Evolutionary conservation across 2,329 filamentous ascomycete genomes (phyloP).

Genomic region (Tolypocladium ophioglossoides): DNA sequence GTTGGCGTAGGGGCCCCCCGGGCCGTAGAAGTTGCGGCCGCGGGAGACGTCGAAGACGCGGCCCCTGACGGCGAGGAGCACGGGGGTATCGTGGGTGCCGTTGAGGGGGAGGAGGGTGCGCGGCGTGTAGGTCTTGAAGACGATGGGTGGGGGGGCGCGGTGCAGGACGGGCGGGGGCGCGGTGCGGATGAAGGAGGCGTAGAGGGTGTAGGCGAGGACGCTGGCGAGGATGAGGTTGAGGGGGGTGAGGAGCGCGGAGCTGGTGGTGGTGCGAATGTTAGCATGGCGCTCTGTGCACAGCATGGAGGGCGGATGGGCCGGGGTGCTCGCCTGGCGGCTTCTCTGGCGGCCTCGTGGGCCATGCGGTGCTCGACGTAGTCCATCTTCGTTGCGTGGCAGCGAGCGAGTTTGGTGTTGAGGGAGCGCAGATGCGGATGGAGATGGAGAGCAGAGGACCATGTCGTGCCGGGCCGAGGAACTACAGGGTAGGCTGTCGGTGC

Average conservation of each 20-base stretch:
- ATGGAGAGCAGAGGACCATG: not conserved
- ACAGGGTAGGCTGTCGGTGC: not conserved
- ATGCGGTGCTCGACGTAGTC: conserved; percentile 48
- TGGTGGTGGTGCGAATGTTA: conserved; percentile 10
- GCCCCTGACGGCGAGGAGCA: conserved; percentile 87
- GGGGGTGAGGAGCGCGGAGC: conserved; percentile 42
- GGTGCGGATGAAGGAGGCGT: conserved; percentile 40
- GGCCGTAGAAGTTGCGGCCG: conserved; percentile 91
- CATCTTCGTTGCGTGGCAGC: conserved; percentile 26
- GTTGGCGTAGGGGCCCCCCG: conserved; percentile 89
- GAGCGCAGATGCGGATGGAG: not conserved
- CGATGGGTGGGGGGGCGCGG: conserved; percentile 42
- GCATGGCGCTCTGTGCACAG: not conserved
- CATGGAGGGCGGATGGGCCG: not conserved
- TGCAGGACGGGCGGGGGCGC: conserved; percentile 36
- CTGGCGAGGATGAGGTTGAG: conserved; percentile 51
- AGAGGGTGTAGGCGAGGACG: conserved; percentile 47
- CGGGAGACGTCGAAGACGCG: conserved; percentile 82
- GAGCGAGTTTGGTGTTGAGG: not conserved
- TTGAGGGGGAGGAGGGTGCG: conserved; percentile 77
- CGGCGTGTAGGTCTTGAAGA: conserved; percentile 64
- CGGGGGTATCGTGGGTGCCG: conserved; percentile 60
- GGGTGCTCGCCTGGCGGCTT: conserved; percentile 21
- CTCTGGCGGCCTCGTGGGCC: conserved; percentile 39
- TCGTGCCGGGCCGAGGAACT: not conserved